Evolutionary conservation across 2,329 filamentous ascomycete species (phyloP).

Genomic region (Seiridium unicorne): DNA sequence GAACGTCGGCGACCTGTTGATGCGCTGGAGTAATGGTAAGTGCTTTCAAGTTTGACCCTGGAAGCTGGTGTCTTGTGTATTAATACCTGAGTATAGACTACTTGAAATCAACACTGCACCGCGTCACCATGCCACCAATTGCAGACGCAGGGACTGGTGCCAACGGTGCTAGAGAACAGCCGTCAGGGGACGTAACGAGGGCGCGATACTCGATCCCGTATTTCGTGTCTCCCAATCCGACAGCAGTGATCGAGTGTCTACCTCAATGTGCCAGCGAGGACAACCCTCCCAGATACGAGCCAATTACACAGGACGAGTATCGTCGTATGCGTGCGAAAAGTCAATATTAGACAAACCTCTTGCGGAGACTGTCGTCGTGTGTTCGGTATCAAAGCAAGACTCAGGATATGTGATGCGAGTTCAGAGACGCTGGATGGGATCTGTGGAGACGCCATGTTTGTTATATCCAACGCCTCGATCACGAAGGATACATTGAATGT

Average conservation of each 20-base stretch:
- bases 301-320: conserved; percentile 29
- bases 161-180: too few species aligned
- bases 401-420: too few species aligned
- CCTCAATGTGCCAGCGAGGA: conserved; percentile 40
- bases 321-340: conserved; percentile 24
- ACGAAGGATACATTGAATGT: too few species aligned
- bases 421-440: too few species aligned
- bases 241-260: conserved; percentile 50
- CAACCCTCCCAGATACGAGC: conserved; percentile 48
- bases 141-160: conserved; percentile 30
- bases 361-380: too few species aligned
- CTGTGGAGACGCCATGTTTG: too few species aligned
- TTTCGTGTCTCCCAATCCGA: conserved; percentile 51
- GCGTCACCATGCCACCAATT: conserved; percentile 45
- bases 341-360: conserved; percentile 16
- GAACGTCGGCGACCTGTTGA: conserved; percentile 34
- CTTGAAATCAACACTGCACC: conserved; percentile 52
- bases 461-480: too few species aligned
- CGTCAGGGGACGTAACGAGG: conserved; percentile 36
- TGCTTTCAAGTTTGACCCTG: background rate
- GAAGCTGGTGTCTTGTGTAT: too few species aligned
- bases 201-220: conserved; percentile 60
- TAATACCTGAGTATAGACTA: conserved; percentile 30
- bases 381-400: too few species aligned
- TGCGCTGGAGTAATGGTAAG: conserved; percentile 39